Percentiles rank a stretch among this genome's conserved stretches.
These are phyloP conservation scores for Niebla homalea DNA, from an alignment of 495 filamentous ascomycete genomes.

Conservation along the genomic window DNA sequence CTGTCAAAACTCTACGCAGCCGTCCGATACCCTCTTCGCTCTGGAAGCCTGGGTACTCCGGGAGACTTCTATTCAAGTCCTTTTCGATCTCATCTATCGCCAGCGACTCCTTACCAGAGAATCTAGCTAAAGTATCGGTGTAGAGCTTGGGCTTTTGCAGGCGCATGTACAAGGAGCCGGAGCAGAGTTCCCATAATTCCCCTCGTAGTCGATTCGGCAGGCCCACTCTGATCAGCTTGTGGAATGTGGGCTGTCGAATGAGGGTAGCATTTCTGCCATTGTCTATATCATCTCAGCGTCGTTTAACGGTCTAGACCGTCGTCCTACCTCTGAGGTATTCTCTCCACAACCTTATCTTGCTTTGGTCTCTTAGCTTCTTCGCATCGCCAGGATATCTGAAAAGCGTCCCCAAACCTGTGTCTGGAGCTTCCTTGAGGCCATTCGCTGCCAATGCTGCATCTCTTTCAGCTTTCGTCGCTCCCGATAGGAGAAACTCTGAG, in stretches of 20 bases:
- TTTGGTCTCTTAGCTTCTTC: conserved; percentile 85
- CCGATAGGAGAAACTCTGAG: conserved; percentile 74
- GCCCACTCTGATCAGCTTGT: conserved; percentile 91
- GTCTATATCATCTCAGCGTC: conserved; percentile 34
- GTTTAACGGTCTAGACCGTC: conserved; percentile 1
- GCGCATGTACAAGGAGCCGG: conserved; percentile 76
- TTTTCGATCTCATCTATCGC: conserved; percentile 99
- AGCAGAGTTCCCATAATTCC: conserved; percentile 91
- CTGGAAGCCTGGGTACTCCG: conserved; percentile 95
- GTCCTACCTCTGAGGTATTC: conserved; percentile 70
- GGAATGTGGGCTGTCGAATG: conserved; percentile 89
- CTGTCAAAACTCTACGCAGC: conserved; percentile 77
- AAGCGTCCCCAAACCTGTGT: conserved; percentile 82
- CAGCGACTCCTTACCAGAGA: conserved; percentile 67
- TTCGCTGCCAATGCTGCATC: conserved; percentile 17
- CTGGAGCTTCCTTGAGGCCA: conserved; percentile 56
- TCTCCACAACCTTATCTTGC: conserved; percentile 94
- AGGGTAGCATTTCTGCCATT: conserved; percentile 89
- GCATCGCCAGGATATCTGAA: conserved; percentile 94
- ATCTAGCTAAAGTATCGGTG: conserved; percentile 68
- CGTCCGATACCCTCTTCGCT: conserved; percentile 90
- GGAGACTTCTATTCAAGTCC: conserved; percentile 87
- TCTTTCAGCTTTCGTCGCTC: conserved; percentile 29
- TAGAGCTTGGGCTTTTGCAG: conserved; percentile 77
- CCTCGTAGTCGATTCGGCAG: conserved; percentile 85